These are phyloP conservation scores for Kwoniella mangroviensis DNA, from an alignment of 768 basidiomycete genomes.

Conservation along the genomic window DNA sequence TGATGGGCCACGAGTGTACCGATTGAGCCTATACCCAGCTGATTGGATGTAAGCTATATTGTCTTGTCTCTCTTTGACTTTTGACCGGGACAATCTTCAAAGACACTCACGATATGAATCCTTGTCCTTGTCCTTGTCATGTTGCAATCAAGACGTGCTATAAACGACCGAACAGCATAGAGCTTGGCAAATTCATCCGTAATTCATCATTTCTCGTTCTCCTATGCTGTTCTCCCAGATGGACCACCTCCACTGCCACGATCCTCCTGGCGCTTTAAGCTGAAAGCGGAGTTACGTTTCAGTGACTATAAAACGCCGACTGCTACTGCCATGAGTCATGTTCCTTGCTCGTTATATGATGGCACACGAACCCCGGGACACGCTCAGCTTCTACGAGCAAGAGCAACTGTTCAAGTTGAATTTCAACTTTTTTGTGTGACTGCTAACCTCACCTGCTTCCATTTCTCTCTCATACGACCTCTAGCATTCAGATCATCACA, in stretches of 20 bases:
- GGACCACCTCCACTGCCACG: constrained; percentile 31
- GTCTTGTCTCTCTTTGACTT: too few relatives aligned
- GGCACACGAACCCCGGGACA: constrained; percentile 6
- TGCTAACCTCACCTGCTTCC: background rate
- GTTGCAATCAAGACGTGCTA: background rate
- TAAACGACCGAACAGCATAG: background rate
- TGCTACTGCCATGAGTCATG: constrained; percentile 6
- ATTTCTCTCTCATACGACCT: background rate
- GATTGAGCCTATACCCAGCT: constrained; percentile 78
- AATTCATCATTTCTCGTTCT: background rate
- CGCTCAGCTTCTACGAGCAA: background rate
- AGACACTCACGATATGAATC: constrained; percentile 53
- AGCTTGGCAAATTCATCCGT: background rate
- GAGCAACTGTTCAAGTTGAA: background rate
- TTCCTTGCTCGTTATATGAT: constrained; percentile 1
- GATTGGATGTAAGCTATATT: constrained; percentile 1
- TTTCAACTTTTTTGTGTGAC: constrained; percentile 27
- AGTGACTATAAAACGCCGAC: constrained; percentile 11
- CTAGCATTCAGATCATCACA: background rate
- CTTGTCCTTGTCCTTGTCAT: constrained; percentile 45
- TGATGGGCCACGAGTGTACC: constrained; percentile 82
- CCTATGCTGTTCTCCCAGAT: background rate
- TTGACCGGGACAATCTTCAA: too few relatives aligned
- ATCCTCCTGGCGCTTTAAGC: background rate
- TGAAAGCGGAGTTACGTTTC: constrained; percentile 8